phyloP scores from a whole-genome alignment of 2,329 filamentous ascomycete species.

The Hypoxylon sp. region DNA sequence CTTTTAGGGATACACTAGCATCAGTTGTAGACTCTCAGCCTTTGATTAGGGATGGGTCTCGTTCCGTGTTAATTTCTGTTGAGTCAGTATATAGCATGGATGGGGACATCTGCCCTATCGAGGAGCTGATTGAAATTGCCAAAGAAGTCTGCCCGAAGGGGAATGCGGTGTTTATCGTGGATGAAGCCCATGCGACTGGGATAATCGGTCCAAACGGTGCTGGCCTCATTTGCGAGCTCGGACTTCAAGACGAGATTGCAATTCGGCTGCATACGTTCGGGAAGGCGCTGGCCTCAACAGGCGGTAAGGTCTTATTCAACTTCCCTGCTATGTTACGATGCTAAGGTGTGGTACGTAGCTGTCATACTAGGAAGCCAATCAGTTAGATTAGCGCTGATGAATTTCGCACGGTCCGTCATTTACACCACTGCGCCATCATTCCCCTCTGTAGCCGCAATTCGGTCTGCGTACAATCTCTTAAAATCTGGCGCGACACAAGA shows the following conservation, averaged over 20 bases:
- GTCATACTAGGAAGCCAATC: conserved; percentile 42
- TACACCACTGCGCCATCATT: conserved; percentile 62
- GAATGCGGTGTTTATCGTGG: conserved; percentile 66
- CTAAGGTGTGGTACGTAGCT: conserved; percentile 37
- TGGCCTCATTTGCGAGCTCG: conserved; percentile 65
- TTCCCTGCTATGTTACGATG: not conserved
- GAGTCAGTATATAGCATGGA: conserved; percentile 66
- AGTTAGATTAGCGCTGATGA: conserved; percentile 37
- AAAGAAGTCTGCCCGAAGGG: conserved; percentile 56
- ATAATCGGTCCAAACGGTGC: conserved; percentile 64
- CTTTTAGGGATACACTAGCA: conserved; percentile 58
- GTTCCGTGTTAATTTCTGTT: conserved; percentile 58
- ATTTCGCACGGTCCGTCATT: conserved; percentile 57
- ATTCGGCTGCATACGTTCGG: conserved; percentile 67
- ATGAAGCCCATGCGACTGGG: conserved; percentile 70
- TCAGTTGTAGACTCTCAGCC: conserved; percentile 53
- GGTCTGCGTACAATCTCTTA: conserved; percentile 52
- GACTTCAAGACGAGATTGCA: conserved; percentile 65
- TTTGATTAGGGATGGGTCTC: conserved; percentile 49
- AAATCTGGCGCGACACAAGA: conserved; percentile 56
- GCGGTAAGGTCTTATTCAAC: conserved; percentile 20
- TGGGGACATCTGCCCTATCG: conserved; percentile 60
- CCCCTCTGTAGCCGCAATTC: conserved; percentile 58
- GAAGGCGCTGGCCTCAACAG: conserved; percentile 59
- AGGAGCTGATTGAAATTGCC: conserved; percentile 57